A percentile compares a stretch with the other conserved stretches of the same genome.
Conservation (phyloP, 768 basidiomycete species). For the Naganishia antarctica region DNA sequence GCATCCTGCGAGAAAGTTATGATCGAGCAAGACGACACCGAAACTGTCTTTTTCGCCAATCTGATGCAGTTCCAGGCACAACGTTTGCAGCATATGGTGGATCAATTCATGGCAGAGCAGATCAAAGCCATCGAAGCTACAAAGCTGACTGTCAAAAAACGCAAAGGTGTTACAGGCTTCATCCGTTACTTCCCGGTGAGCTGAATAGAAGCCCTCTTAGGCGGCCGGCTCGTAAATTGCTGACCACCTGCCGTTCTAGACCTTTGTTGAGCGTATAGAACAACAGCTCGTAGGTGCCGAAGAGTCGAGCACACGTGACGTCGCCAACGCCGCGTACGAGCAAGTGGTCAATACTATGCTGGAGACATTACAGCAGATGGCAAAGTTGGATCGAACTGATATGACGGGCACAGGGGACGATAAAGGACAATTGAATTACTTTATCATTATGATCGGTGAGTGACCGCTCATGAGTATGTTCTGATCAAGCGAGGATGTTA, state of each 20-base stretch:
- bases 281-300: slow-evolving; percentile 73
- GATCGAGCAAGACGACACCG: slow-evolving; percentile 69
- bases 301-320: slow-evolving; percentile 46
- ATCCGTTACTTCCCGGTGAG: slow-evolving; percentile 79
- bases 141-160: slow-evolving; percentile 84
- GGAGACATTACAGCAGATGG: slow-evolving; percentile 88
- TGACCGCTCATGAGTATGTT: slow-evolving; percentile 11
- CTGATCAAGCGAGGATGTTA: neutral
- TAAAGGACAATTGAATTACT: slow-evolving; percentile 93
- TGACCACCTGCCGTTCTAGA: slow-evolving; percentile 35
- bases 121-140: slow-evolving; percentile 83
- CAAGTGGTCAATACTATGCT: slow-evolving; percentile 85
- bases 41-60: slow-evolving; percentile 62
- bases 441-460: slow-evolving; percentile 89
- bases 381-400: slow-evolving; percentile 80
- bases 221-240: neutral
- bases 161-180: slow-evolving; percentile 85
- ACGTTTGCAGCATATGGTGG: slow-evolving; percentile 68
- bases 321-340: slow-evolving; percentile 78
- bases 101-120: slow-evolving; percentile 67
- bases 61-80: slow-evolving; percentile 77
- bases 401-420: slow-evolving; percentile 59
- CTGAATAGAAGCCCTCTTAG: neutral
- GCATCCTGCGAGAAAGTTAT: slow-evolving; percentile 72
- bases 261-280: slow-evolving; percentile 76